Percentiles rank a stretch among this genome's conserved stretches.
Evolutionary conservation across 2,329 filamentous ascomycete genomes (phyloP).

Genomic region (Ascomycota sp.): DNA sequence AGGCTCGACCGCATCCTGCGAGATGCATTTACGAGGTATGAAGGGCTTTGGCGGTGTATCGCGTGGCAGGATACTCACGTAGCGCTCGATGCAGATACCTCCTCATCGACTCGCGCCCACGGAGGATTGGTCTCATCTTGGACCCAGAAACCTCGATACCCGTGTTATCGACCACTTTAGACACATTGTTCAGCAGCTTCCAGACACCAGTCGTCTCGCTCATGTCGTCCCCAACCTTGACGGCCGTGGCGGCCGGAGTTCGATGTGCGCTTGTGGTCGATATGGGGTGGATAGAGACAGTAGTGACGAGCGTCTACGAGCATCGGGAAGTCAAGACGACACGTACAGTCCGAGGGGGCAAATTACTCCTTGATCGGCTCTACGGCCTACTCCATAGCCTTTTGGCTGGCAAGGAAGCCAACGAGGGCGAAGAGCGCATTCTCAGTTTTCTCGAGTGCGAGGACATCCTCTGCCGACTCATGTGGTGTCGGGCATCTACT

Average conservation of each 20-base stretch:
- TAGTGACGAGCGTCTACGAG: slow-evolving; percentile 71
- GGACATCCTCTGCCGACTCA: slow-evolving; percentile 49
- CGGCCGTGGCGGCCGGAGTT: slow-evolving; percentile 55
- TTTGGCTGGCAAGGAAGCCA: slow-evolving; percentile 9
- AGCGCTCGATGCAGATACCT: slow-evolving; percentile 24
- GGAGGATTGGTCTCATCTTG: slow-evolving; percentile 51
- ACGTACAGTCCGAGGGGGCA: slow-evolving; percentile 54
- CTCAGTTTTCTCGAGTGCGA: slow-evolving; percentile 61
- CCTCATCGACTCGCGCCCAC: slow-evolving; percentile 51
- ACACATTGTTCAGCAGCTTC: slow-evolving; percentile 60
- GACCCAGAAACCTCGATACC: slow-evolving; percentile 60
- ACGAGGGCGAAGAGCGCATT: slow-evolving; percentile 12
- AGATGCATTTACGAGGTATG: slow-evolving; percentile 57
- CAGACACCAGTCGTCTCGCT: slow-evolving; percentile 63
- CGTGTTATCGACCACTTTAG: slow-evolving; percentile 50
- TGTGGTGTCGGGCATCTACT: slow-evolving; percentile 41
- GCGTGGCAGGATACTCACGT: not conserved
- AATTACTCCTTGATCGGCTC: slow-evolving; percentile 44
- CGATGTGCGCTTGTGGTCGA: slow-evolving; percentile 75
- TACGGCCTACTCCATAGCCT: slow-evolving; percentile 32
- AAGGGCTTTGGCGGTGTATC: too few relatives aligned
- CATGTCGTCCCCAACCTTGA: slow-evolving; percentile 53
- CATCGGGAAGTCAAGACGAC: slow-evolving; percentile 57
- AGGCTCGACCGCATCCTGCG: slow-evolving; percentile 66
- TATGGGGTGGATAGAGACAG: slow-evolving; percentile 78